phyloP scores from a whole-genome alignment of 176 grass and related monocot species.

The Elymus sibiricus region DNA sequence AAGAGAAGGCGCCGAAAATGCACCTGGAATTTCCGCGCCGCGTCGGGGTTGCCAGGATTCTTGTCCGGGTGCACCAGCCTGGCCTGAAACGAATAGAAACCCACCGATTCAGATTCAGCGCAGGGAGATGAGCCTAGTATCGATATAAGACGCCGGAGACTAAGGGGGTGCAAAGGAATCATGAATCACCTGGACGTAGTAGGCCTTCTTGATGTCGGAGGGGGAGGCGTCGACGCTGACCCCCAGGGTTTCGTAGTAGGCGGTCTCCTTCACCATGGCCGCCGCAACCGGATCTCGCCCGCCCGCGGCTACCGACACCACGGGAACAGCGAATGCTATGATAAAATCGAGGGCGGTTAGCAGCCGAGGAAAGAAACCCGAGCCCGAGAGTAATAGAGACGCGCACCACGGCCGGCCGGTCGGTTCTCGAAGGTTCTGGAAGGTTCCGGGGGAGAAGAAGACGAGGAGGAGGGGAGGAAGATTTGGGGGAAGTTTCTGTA shows the following conservation, averaged over 20 bases:
- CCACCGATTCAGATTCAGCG: slow-evolving; percentile 8
- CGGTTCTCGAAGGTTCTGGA: slow-evolving; percentile 19
- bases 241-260: slow-evolving; percentile 77
- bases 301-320: neutral
- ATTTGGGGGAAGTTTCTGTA: slow-evolving; percentile 21
- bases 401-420: neutral
- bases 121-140: neutral
- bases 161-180: neutral
- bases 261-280: slow-evolving; percentile 86
- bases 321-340: neutral
- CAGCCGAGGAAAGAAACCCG: neutral
- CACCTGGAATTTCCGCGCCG: slow-evolving; percentile 87
- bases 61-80: slow-evolving; percentile 91
- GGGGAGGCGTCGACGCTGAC: slow-evolving; percentile 74
- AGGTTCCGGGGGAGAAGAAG: neutral
- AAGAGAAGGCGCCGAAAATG: neutral
- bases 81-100: slow-evolving; percentile 50
- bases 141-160: neutral
- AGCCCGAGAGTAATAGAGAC: neutral
- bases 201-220: slow-evolving; percentile 98
- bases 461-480: neutral
- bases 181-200: slow-evolving; percentile 84
- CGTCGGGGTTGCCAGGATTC: slow-evolving; percentile 84
- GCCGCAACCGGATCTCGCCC: slow-evolving; percentile 21
- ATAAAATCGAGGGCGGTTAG: neutral